Evolutionary conservation across 129 eudicot species (phyloP), one percentile per base, ranked within the genome.

Genomic region (Glebionis coronaria): DNA sequence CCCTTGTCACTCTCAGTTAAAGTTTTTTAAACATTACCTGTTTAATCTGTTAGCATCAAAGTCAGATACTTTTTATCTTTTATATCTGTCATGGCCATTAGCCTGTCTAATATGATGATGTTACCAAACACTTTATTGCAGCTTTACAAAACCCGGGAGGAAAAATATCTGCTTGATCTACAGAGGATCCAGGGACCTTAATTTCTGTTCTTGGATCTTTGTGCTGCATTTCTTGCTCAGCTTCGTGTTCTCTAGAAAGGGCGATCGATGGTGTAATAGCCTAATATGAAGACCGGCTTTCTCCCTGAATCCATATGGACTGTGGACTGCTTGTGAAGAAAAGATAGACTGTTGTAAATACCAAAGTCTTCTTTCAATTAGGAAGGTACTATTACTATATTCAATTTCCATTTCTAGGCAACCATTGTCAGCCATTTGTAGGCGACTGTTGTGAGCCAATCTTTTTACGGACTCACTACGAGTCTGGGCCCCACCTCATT

Each of bases 171-270:
- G 69, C 97, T 88, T 59, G 98, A 93, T 77, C 82, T 93, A 21
- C 97, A 93, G 81, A 82, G 95, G 76, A 90, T 93, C 47, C 95
- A 85, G 70, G 98, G 97, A 20, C 97, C 96, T 12, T 97, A 88
- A 52, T 83, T 93, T 54, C 89, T 86, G 28, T 93, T 93, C 70
- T 81, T 93, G 75, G 95, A 88, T 70, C 91, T 93, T 15, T 93
- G 96, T 75, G 96, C 97, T 38, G 95, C 98, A 21, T 93, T 88
- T 73, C 98, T 93, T 31, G 97, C 98, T 67, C 97, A 93, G 82
- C 95, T 93, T 68, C 96, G 88, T 7, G 98, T 93, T 25, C 97
- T 88, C 58, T 93, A 79, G 28, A 67, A 27, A 38, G 40, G 25
- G 50, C 14, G 35, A 55, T 45, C n/a, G 73, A 65, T 42, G 16